phyloP scores from a whole-genome alignment of 169 alveolate species.

The Cryptosporidium xiaoi region DNA sequence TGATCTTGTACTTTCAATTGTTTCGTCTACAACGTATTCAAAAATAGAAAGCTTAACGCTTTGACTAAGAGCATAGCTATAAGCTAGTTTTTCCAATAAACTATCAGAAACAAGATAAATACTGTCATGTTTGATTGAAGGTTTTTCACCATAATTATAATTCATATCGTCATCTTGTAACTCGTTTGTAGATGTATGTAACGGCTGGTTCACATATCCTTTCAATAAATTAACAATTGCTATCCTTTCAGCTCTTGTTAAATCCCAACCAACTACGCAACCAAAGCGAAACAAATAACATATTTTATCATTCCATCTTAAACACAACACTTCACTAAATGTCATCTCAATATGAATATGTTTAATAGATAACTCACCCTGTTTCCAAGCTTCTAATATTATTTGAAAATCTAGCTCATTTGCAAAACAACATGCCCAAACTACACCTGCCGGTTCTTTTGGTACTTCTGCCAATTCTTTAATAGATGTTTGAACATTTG shows the following conservation, averaged over 20 bases:
- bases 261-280: slow-evolving; percentile 72
- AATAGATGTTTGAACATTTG: slow-evolving; percentile 61
- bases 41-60: slow-evolving; percentile 84
- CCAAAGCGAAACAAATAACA: slow-evolving; percentile 65
- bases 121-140: slow-evolving; percentile 81
- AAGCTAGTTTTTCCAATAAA: slow-evolving; percentile 81
- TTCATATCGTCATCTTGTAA: slow-evolving; percentile 78
- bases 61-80: slow-evolving; percentile 87
- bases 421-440: slow-evolving; percentile 74
- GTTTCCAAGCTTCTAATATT: slow-evolving; percentile 65
- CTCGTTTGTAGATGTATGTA: slow-evolving; percentile 38
- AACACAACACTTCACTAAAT: slow-evolving; percentile 61
- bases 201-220: slow-evolving; percentile 57
- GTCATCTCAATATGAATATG: slow-evolving; percentile 61
- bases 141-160: slow-evolving; percentile 80
- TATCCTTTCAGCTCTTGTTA: slow-evolving; percentile 67
- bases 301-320: slow-evolving; percentile 50
- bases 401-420: slow-evolving; percentile 58
- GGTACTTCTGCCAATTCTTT: slow-evolving; percentile 41
- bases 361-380: slow-evolving; percentile 43
- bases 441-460: slow-evolving; percentile 64
- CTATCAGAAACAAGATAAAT: slow-evolving; percentile 82
- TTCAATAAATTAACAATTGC: slow-evolving; percentile 62
- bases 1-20: slow-evolving; percentile 83
- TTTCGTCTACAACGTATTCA: slow-evolving; percentile 86